phyloP scores from a whole-genome alignment of 1,139 yeast species.

The Hemisphaericaspora xylofermentans region DNA sequence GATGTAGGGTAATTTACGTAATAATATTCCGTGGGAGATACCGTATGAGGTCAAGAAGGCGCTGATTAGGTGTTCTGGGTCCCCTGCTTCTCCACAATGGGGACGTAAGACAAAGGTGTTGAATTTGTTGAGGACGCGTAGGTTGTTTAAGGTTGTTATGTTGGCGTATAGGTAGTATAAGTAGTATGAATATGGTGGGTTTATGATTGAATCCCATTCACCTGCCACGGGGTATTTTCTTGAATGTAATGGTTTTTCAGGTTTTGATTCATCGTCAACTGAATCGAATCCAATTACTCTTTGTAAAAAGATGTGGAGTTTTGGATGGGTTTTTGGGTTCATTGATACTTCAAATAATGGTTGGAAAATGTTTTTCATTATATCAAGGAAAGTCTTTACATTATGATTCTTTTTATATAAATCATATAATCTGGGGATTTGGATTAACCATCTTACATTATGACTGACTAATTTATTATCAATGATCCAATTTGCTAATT shows the following conservation, averaged over 20 bases:
- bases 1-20: conserved; percentile 90
- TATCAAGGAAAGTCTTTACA: conserved; percentile 71
- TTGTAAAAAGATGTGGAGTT: conserved; percentile 80
- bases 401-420: conserved; percentile 77
- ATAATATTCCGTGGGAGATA: conserved; percentile 90
- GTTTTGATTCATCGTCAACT: conserved; percentile 96
- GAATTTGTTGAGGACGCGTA: conserved; percentile 71
- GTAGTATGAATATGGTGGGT: conserved; percentile 98
- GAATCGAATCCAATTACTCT: conserved; percentile 97
- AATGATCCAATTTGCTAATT: conserved; percentile 89
- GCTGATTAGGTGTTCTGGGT: conserved; percentile 91
- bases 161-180: conserved; percentile 86
- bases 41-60: conserved; percentile 90
- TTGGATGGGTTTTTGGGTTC: conserved; percentile 84
- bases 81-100: conserved; percentile 99
- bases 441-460: conserved; percentile 95
- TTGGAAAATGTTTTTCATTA: conserved; percentile 72
- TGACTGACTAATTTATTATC: conserved; percentile 90
- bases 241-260: conserved; percentile 70
- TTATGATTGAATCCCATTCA: conserved; percentile 71
- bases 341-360: conserved; percentile 92
- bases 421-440: conserved; percentile 91
- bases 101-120: conserved; percentile 93
- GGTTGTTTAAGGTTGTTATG: conserved; percentile 77
- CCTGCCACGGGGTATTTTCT: conserved; percentile 81